These are phyloP conservation scores for Pythium phragmitis DNA, from an alignment of 352 stramenopile species.

Conservation along the genomic window DNA sequence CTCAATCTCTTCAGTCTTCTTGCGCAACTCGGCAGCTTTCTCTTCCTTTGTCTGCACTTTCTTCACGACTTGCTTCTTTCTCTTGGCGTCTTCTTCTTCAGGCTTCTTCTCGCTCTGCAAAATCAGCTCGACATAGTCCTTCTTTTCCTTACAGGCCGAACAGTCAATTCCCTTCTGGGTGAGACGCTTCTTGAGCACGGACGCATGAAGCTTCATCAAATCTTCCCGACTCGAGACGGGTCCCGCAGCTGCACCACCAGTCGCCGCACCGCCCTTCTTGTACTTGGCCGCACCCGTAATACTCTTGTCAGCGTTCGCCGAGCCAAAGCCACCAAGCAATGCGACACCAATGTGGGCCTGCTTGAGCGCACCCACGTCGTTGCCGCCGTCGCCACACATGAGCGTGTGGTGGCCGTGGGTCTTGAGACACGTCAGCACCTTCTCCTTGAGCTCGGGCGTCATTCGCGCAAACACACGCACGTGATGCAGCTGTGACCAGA, in stretches of 20 bases:
- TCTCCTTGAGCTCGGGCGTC: slow-evolving; percentile 96
- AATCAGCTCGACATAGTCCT: slow-evolving; percentile 79
- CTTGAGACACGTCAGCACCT: slow-evolving; percentile 95
- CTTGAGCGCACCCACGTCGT: slow-evolving; percentile 96
- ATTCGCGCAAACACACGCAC: slow-evolving; percentile 96
- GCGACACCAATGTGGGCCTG: slow-evolving; percentile 89
- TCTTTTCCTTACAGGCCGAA: slow-evolving; percentile 73
- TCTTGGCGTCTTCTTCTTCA: slow-evolving; percentile 49
- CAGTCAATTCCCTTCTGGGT: slow-evolving; percentile 65
- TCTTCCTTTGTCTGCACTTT: slow-evolving; percentile 79
- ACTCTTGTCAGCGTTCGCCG: slow-evolving; percentile 85
- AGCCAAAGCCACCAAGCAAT: slow-evolving; percentile 78
- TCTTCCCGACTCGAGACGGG: slow-evolving; percentile 48
- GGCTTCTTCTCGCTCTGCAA: slow-evolving; percentile 55
- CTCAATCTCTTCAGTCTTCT: slow-evolving; percentile 81
- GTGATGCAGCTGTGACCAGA: slow-evolving; percentile 80
- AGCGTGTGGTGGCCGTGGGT: slow-evolving; percentile 90
- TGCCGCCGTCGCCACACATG: slow-evolving; percentile 99
- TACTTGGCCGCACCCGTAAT: slow-evolving; percentile 77
- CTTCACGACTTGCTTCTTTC: slow-evolving; percentile 50
- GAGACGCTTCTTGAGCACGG: slow-evolving; percentile 82
- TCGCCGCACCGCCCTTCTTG: slow-evolving; percentile 54
- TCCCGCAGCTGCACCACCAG: slow-evolving; percentile 28
- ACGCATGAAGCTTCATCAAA: slow-evolving; percentile 85
- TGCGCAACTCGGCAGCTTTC: slow-evolving; percentile 79